A percentile compares a stretch with the other conserved stretches of the same genome.
These are phyloP conservation scores for Prunus armeniaca DNA, from an alignment of 306 rosid genomes.

Conservation along the genomic window DNA sequence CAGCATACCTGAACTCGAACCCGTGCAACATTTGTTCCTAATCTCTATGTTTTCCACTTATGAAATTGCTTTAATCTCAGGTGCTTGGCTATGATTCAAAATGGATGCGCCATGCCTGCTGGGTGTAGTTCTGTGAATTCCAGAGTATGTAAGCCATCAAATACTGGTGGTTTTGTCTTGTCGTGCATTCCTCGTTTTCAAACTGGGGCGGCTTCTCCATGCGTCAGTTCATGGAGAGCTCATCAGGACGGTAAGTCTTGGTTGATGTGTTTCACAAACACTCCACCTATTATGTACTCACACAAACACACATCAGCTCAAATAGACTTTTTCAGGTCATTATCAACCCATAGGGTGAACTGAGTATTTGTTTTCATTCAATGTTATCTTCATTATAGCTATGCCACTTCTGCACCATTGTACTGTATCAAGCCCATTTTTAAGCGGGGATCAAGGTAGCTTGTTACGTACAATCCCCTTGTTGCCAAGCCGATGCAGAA, in stretches of 20 bases:
- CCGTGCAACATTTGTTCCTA: background rate
- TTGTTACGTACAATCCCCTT: constrained; percentile 42
- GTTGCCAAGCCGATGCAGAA: constrained; percentile 38
- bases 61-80: constrained; percentile 27
- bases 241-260: constrained; percentile 27
- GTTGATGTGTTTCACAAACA: background rate
- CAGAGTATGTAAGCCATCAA: constrained; percentile 20
- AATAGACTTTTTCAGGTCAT: background rate
- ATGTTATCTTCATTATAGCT: constrained; percentile 29
- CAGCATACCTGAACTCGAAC: too few species aligned
- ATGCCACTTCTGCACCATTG: constrained; percentile 46
- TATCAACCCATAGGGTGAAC: background rate
- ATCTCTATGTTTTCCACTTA: background rate
- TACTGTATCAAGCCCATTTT: constrained; percentile 47
- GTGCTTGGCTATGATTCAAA: constrained; percentile 50
- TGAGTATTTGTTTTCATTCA: background rate
- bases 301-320: background rate
- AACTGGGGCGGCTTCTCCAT: constrained; percentile 35
- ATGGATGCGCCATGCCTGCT: constrained; percentile 43
- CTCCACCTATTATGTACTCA: too few species aligned
- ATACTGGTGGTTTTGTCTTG: constrained; percentile 22
- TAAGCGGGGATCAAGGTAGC: constrained; percentile 55
- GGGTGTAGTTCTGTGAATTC: constrained; percentile 41
- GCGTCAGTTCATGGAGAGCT: constrained; percentile 38
- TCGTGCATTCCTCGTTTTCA: constrained; percentile 37